Percentiles rank a stretch among this genome's conserved stretches.
Conservation (phyloP, 352 stramenopile species). For the Phytopythium oedochilum region DNA sequence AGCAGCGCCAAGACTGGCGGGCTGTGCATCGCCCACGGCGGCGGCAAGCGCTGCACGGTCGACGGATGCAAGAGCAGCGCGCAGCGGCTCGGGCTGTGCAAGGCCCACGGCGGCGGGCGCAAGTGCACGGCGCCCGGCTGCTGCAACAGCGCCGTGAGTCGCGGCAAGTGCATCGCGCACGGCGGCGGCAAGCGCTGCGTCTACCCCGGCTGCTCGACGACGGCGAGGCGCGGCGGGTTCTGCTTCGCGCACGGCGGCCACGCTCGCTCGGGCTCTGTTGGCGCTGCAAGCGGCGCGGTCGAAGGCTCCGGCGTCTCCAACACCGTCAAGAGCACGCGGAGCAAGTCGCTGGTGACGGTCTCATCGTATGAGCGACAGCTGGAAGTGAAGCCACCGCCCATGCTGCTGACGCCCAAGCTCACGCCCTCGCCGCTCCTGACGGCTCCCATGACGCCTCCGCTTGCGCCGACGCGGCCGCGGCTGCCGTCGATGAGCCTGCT, state of each 20-base stretch:
- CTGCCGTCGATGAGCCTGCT: conserved; percentile 1
- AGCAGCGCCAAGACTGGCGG: conserved; percentile 83
- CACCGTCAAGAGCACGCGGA: not conserved
- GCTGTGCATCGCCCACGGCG: conserved; percentile 77
- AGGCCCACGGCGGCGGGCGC: conserved; percentile 78
- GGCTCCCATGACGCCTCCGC: not conserved
- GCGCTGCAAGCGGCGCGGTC: not conserved
- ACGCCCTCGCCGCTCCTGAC: not conserved
- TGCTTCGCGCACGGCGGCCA: conserved; percentile 81
- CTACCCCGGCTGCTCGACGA: conserved; percentile 68
- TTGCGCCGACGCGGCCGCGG: not conserved
- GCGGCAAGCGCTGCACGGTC: conserved; percentile 77
- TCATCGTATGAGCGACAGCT: not conserved
- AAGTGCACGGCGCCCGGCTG: conserved; percentile 65
- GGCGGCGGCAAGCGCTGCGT: conserved; percentile 79
- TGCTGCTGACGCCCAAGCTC: conserved; percentile 1
- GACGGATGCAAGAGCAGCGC: conserved; percentile 67
- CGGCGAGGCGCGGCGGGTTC: conserved; percentile 70
- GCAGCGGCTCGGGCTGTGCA: conserved; percentile 79
- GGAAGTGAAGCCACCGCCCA: not conserved
- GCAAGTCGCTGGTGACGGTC: not conserved
- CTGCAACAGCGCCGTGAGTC: conserved; percentile 75
- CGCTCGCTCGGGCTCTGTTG: not conserved
- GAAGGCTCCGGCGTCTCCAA: not conserved
- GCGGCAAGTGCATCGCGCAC: conserved; percentile 80